Percentiles rank a stretch among this genome's conserved stretches.
phyloP scores from a whole-genome alignment of 164 flowering plant species.

The Euptelea pleiosperma region DNA sequence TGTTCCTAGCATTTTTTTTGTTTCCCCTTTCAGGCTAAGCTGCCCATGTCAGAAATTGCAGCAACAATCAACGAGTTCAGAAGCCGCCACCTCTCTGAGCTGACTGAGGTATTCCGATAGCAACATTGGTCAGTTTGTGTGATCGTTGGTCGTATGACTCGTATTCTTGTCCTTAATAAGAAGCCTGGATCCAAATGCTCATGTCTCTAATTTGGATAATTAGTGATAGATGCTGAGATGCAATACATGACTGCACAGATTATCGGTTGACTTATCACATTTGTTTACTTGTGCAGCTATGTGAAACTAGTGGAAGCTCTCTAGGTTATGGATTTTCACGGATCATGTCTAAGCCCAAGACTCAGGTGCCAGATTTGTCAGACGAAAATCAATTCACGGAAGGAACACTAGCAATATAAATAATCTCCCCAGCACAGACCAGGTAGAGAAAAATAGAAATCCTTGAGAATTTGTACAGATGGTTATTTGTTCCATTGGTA shows the following conservation, averaged over 20 bases:
- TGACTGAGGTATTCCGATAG: conserved; percentile 67
- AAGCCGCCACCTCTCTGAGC: conserved; percentile 93
- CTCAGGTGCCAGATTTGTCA: conserved; percentile 46
- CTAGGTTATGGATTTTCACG: conserved; percentile 91
- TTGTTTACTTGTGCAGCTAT: conserved; percentile 51
- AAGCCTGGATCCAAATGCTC: neutral
- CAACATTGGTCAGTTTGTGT: neutral
- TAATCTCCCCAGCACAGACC: neutral
- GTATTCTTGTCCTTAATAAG: neutral
- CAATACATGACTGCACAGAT: neutral
- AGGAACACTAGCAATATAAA: conserved; percentile 77
- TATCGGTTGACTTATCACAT: neutral
- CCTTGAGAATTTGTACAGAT: conserved; percentile 14
- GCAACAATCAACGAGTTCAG: conserved; percentile 94
- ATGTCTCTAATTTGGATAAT: neutral
- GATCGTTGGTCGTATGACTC: no score
- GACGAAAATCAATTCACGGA: conserved; percentile 69
- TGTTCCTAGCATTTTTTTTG: neutral
- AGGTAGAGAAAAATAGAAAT: neutral
- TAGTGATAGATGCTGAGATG: neutral
- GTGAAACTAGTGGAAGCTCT: conserved; percentile 86
- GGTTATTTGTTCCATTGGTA: conserved; percentile 14
- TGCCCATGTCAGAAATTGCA: conserved; percentile 92
- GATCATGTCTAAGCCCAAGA: conserved; percentile 57
- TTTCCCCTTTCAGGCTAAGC: conserved; percentile 60